These are phyloP conservation scores for Penicillium lagena DNA, from an alignment of 495 filamentous ascomycete species.

Conservation along the genomic window DNA sequence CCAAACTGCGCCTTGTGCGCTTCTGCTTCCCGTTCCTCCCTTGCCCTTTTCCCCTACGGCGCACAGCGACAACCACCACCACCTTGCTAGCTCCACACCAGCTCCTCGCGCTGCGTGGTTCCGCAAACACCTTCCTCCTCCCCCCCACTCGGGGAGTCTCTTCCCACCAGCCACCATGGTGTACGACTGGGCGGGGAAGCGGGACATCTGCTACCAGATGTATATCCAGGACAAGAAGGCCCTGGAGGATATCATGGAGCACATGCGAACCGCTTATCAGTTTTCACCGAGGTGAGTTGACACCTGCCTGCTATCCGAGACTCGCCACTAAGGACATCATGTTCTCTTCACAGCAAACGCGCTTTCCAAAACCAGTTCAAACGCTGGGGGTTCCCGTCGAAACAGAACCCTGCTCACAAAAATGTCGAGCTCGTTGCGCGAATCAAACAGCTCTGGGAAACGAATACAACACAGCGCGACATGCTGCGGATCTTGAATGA, in stretches of 20 bases:
- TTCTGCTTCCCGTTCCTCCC: slow-evolving; percentile 15
- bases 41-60: slow-evolving; percentile 23
- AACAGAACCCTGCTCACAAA: slow-evolving; percentile 62
- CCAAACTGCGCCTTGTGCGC: slow-evolving; percentile 11
- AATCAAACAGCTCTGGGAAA: slow-evolving; percentile 70
- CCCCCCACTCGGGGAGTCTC: background rate
- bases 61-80: slow-evolving; percentile 34
- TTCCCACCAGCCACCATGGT: slow-evolving; percentile 46
- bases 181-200: slow-evolving; percentile 69
- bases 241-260: slow-evolving; percentile 61
- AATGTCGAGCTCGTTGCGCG: slow-evolving; percentile 58
- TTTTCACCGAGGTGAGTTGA: slow-evolving; percentile 57
- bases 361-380: slow-evolving; percentile 69
- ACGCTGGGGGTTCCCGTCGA: slow-evolving; percentile 71
- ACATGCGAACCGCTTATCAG: slow-evolving; percentile 51
- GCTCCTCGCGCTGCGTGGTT: no score
- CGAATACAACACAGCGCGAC: slow-evolving; percentile 59
- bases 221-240: slow-evolving; percentile 69
- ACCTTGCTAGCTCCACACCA: slow-evolving; percentile 22
- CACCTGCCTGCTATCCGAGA: background rate
- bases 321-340: background rate
- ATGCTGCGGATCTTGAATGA: slow-evolving; percentile 65
- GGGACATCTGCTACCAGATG: slow-evolving; percentile 60
- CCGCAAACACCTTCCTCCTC: no score
- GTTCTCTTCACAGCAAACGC: slow-evolving; percentile 49